phyloP scores from a whole-genome alignment of 257 asterid genomes.

The Cinchona pubescens region DNA sequence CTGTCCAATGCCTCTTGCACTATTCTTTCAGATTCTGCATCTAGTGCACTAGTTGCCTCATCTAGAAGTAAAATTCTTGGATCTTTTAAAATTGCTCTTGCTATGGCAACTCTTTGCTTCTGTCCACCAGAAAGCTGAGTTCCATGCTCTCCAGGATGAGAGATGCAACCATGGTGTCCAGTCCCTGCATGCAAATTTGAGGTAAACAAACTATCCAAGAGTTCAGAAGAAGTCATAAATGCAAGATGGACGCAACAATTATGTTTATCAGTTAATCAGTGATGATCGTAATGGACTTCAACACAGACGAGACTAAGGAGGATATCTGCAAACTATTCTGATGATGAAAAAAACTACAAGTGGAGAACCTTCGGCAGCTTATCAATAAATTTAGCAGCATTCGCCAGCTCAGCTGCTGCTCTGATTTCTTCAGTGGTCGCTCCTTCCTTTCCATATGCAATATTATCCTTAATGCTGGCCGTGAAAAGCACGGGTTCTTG shows the following conservation, averaged over 20 bases:
- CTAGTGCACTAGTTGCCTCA: slow-evolving; percentile 88
- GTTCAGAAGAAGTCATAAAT: background rate
- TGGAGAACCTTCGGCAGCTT: slow-evolving; percentile 66
- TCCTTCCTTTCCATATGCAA: slow-evolving; percentile 66
- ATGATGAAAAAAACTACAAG: background rate
- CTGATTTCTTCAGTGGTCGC: slow-evolving; percentile 66
- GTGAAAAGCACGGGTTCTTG: slow-evolving; percentile 79
- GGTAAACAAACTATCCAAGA: background rate
- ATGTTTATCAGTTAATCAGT: background rate
- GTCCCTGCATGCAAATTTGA: slow-evolving; percentile 42
- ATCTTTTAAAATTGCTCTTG: slow-evolving; percentile 74
- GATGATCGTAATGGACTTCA: background rate
- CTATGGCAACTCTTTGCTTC: slow-evolving; percentile 83
- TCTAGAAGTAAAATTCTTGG: slow-evolving; percentile 77
- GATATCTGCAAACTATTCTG: background rate
- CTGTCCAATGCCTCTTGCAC: slow-evolving; percentile 87
- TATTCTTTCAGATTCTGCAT: slow-evolving; percentile 82
- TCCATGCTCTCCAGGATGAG: slow-evolving; percentile 93
- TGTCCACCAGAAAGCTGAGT: slow-evolving; percentile 94
- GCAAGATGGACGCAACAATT: background rate
- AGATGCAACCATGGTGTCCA: slow-evolving; percentile 70
- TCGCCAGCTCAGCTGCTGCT: slow-evolving; percentile 62
- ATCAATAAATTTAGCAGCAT: slow-evolving; percentile 76
- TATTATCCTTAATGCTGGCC: slow-evolving; percentile 75
- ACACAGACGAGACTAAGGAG: too few relatives aligned